Percentiles rank a stretch among this genome's conserved stretches.
phyloP scores from a whole-genome alignment of 2,329 filamentous ascomycete species.

The Fusarium lyarnte region DNA sequence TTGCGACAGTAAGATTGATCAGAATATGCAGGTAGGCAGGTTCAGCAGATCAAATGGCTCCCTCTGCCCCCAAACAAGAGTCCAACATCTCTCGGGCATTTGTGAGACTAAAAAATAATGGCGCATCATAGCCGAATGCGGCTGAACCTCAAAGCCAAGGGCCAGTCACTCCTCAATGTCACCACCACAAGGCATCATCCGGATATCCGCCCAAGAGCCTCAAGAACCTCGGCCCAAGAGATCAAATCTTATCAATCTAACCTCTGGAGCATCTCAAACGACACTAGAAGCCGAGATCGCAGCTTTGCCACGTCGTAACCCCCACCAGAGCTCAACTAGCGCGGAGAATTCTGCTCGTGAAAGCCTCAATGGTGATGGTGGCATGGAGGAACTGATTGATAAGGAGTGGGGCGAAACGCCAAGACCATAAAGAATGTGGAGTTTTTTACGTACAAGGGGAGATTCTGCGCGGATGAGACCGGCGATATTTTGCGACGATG shows the following conservation, averaged over 20 bases:
- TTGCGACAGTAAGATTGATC: neutral
- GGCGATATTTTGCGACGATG: neutral
- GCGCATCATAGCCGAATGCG: neutral
- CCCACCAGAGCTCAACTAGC: slow-evolving; percentile 18
- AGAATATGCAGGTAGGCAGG: neutral
- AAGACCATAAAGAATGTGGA: slow-evolving; percentile 5
- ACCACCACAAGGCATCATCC: neutral
- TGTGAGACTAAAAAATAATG: neutral
- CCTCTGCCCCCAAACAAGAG: neutral
- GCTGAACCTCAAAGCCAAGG: neutral
- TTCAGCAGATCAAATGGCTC: neutral
- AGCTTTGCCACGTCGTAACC: neutral
- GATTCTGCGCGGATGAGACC: slow-evolving; percentile 8
- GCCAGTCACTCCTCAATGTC: neutral
- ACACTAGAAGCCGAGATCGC: slow-evolving; percentile 10
- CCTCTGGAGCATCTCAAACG: neutral
- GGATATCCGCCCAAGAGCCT: neutral
- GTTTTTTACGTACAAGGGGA: slow-evolving; percentile 21
- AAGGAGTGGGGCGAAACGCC: slow-evolving; percentile 24
- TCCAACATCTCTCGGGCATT: neutral
- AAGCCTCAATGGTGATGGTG: slow-evolving; percentile 26
- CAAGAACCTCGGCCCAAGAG: neutral
- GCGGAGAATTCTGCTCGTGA: slow-evolving; percentile 17
- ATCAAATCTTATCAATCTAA: slow-evolving; percentile 23
- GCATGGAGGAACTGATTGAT: slow-evolving; percentile 39